Percentiles rank a stretch among this genome's conserved stretches.
Conservation (phyloP, 257 asterid genomes). For the Scutellaria minor region DNA sequence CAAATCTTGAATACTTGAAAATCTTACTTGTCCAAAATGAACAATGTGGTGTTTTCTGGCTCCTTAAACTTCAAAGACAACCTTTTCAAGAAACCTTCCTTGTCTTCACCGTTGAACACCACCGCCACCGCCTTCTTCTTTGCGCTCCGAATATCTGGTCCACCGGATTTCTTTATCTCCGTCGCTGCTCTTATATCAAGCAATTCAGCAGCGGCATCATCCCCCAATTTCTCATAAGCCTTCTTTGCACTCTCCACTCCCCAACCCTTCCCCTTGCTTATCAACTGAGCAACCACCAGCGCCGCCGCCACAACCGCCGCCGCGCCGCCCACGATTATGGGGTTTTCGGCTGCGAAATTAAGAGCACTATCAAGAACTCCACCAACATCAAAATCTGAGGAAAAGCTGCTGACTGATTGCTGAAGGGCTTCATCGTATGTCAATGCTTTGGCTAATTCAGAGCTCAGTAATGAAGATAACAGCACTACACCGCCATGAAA, state of each 20-base stretch:
- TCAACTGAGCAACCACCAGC: constrained; percentile 59
- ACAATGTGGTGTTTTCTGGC: constrained; percentile 82
- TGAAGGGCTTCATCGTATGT: constrained; percentile 78
- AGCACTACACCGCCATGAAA: constrained; percentile 57
- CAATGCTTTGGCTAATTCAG: constrained; percentile 66
- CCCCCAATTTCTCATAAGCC: constrained; percentile 76
- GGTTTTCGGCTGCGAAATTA: constrained; percentile 68
- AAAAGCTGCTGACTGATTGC: constrained; percentile 20
- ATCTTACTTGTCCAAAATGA: constrained; percentile 89
- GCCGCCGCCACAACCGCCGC: constrained; percentile 69
- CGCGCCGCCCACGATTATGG: constrained; percentile 67
- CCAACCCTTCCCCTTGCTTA: constrained; percentile 69
- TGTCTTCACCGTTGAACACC: constrained; percentile 68
- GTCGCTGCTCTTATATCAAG: constrained; percentile 73
- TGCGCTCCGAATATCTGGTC: constrained; percentile 67
- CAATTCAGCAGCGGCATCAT: constrained; percentile 65
- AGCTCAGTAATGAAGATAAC: constrained; percentile 57
- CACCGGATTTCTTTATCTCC: constrained; percentile 60
- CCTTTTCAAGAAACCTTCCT: constrained; percentile 74
- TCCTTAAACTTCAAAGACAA: constrained; percentile 74
- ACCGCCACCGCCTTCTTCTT: constrained; percentile 77
- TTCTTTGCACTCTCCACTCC: constrained; percentile 76
- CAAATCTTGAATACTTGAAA: constrained; percentile 20
- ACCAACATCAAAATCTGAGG: constrained; percentile 53
- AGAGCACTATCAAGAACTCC: constrained; percentile 57